Evolutionary conservation across 306 rosid species (phyloP), one percentile per base, ranked within the genome.

Genomic region (Vigna hirtella): DNA sequence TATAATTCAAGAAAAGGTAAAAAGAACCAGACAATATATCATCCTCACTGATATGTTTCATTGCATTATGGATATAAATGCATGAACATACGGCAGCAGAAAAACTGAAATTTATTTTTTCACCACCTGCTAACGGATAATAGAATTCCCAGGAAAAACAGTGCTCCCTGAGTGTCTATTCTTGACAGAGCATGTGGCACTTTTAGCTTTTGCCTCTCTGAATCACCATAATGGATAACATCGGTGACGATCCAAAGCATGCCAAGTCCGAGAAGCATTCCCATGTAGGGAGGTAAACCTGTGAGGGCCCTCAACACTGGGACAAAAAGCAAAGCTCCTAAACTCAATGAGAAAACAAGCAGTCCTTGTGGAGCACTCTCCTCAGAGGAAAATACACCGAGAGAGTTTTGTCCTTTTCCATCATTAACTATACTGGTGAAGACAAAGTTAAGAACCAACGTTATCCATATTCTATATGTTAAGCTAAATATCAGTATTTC

Each of bases 161-260:
- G 88, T 24, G 77, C 93, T 83, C 93, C 98, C 83, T 95, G 98
- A 72, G 98, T 92, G 83, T 95, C 98, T 66, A 95, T 95, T 76
- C 96, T 86, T 62, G 98, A 95, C 48, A 92, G 87, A 77, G 98
- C 98, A 55, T 92, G 98, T 28, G 98, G 98, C 38, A 95, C 98
- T 85, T 91, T 92, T 66, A 95, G 88, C 88, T 52, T 90, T 82
- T 95, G 91, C 76, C 98, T 82, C 87, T 92, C 97, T n/a, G 98
- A 89, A 86, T 92, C 98, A 24, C 98, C 98, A 57, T 78, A 91
- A 82, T 95, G 98, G 77, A 95, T 95, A 16, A 97, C 98, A 84
- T 95, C 98, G 9, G 97, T 95, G 48, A 95, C 88, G 83, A 95
- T 84, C 98, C 98, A 95, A 76, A 95, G 97, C 82, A 95, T 90